Percentiles rank a stretch among this genome's conserved stretches.
phyloP scores from a whole-genome alignment of 768 basidiomycete species.

The Pleurotus giganteus region DNA sequence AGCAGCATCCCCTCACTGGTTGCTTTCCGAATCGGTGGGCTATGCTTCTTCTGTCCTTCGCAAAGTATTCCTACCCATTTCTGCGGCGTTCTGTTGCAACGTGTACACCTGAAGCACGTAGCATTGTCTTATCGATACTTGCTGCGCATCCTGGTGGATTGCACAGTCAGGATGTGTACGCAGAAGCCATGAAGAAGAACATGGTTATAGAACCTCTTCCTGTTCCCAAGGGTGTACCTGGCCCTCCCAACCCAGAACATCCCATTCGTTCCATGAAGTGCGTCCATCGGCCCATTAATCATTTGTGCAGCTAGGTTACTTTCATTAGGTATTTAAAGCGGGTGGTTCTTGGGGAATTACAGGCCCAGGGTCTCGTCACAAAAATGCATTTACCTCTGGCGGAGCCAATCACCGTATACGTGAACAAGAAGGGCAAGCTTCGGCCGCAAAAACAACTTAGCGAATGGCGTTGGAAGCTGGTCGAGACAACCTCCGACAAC shows the following conservation, averaged over 20 bases:
- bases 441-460: background rate
- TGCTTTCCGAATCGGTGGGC: background rate
- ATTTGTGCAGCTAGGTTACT: background rate
- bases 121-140: background rate
- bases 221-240: background rate
- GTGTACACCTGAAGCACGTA: constrained; percentile 3
- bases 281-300: background rate
- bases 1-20: background rate
- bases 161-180: constrained; percentile 5
- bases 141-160: background rate
- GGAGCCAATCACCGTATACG: background rate
- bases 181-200: background rate
- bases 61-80: background rate
- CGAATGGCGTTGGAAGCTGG: constrained; percentile 7
- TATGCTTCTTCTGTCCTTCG: background rate
- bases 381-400: background rate
- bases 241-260: constrained; percentile 8
- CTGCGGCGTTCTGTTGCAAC: background rate
- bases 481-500: too few relatives aligned
- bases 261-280: constrained; percentile 18
- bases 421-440: constrained; percentile 8
- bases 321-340: constrained; percentile 17
- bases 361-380: background rate
- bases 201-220: background rate
- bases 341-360: constrained; percentile 15